phyloP scores from a whole-genome alignment of 257 asterid species.

The Nicotiana sylvestris region DNA sequence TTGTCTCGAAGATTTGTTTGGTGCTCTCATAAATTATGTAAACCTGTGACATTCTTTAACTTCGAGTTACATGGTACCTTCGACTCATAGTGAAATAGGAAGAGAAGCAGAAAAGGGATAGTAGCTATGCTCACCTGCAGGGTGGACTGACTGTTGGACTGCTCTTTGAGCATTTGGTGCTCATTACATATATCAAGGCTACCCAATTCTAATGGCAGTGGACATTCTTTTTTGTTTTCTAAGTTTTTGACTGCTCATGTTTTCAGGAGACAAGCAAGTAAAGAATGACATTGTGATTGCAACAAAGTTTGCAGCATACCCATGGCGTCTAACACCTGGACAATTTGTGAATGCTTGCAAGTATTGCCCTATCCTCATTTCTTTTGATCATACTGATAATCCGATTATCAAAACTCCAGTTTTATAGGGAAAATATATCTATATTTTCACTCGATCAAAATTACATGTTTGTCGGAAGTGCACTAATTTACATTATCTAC shows the following conservation, averaged over 20 bases:
- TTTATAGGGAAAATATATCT: not conserved
- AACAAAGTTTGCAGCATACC: constrained; percentile 94
- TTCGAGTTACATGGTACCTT: not conserved
- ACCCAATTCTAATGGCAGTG: not conserved
- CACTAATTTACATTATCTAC: not conserved
- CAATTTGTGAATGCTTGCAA: constrained; percentile 91
- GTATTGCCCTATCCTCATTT: constrained; percentile 34
- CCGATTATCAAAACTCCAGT: not conserved
- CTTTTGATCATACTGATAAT: not conserved
- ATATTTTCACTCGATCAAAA: not conserved
- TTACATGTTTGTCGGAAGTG: not conserved
- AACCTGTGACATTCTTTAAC: not conserved
- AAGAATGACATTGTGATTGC: constrained; percentile 64
- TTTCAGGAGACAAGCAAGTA: constrained; percentile 50
- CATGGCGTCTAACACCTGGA: constrained; percentile 89
- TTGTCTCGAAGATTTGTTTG: not conserved
- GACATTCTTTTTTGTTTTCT: not conserved
- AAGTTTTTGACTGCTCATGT: not conserved
- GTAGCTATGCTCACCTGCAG: not conserved
- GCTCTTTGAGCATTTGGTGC: not conserved
- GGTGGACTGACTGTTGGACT: not conserved
- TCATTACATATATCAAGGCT: not conserved
- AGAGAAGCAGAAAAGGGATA: not conserved
- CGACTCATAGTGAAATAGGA: not conserved
- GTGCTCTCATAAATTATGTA: not conserved